Conservation (phyloP, 176 grass and related monocot genomes). For the Eleusine coracana region DNA sequence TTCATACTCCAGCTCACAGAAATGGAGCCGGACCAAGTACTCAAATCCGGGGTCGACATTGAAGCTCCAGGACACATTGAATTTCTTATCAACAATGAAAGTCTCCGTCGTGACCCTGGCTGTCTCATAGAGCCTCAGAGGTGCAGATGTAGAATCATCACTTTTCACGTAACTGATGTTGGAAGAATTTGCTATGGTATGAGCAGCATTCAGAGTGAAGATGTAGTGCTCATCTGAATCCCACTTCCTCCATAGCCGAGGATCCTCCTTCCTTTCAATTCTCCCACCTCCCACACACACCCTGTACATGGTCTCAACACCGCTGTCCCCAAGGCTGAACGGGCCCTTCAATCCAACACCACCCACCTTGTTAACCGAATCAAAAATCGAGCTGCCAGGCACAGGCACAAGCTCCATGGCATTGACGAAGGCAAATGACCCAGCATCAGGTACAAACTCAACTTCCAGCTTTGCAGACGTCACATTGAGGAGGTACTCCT, state of each 20-base stretch:
- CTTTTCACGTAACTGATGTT: conserved; percentile 67
- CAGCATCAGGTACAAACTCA: conserved; percentile 54
- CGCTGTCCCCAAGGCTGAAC: conserved; percentile 51
- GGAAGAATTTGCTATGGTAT: conserved; percentile 57
- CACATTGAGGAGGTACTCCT: conserved; percentile 86
- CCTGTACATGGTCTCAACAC: conserved; percentile 86
- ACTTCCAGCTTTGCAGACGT: conserved; percentile 56
- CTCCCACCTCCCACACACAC: conserved; percentile 70
- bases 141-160: conserved; percentile 59
- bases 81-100: conserved; percentile 71
- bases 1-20: conserved; percentile 86
- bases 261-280: conserved; percentile 59
- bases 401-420: conserved; percentile 81
- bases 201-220: conserved; percentile 73
- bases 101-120: conserved; percentile 76
- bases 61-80: conserved; percentile 91
- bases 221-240: conserved; percentile 79
- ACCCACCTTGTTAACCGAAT: conserved; percentile 71
- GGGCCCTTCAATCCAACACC: conserved; percentile 47
- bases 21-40: conserved; percentile 85
- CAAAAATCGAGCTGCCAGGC: conserved; percentile 44
- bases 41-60: conserved; percentile 78
- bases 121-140: conserved; percentile 79
- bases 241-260: conserved; percentile 70
- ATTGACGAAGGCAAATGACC: conserved; percentile 76